phyloP scores from a whole-genome alignment of 208 protist species.

The Leishmania gerbilli region DNA sequence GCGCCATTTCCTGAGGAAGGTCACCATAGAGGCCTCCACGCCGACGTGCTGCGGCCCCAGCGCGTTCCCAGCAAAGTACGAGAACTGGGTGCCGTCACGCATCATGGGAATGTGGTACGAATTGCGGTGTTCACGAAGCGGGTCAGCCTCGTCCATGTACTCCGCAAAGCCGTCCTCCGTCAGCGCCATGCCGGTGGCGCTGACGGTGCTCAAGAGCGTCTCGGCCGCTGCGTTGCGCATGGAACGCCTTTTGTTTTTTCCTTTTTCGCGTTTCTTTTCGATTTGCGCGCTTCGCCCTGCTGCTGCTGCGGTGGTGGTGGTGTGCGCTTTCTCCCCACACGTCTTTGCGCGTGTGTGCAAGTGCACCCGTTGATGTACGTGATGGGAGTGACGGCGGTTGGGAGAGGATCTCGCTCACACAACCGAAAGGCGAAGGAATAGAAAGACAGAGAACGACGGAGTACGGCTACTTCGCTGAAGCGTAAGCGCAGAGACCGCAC shows the following conservation, averaged over 20 bases:
- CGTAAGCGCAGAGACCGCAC: neutral
- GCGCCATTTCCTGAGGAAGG: slow-evolving; percentile 91
- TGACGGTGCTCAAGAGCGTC: slow-evolving; percentile 53
- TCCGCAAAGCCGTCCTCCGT: slow-evolving; percentile 76
- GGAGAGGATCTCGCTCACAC: neutral
- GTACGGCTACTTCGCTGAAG: neutral
- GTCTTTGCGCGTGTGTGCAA: neutral
- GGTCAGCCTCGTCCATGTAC: slow-evolving; percentile 68
- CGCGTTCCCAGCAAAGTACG: slow-evolving; percentile 92
- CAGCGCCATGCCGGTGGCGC: slow-evolving; percentile 50
- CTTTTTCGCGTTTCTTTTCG: neutral
- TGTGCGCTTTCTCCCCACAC: neutral
- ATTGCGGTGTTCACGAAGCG: slow-evolving; percentile 57
- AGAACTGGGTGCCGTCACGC: slow-evolving; percentile 38
- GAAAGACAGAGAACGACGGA: neutral
- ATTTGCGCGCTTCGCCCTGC: neutral
- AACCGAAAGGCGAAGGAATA: neutral
- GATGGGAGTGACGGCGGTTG: neutral
- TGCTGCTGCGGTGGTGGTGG: too few relatives aligned
- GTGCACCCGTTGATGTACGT: neutral
- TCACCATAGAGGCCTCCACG: slow-evolving; percentile 55
- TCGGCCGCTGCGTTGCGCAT: slow-evolving; percentile 76
- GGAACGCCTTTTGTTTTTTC: neutral
- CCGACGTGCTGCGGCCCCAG: slow-evolving; percentile 90
- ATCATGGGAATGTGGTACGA: slow-evolving; percentile 60